A percentile compares a stretch with the other conserved stretches of the same genome.
Conservation (phyloP, 1,284 basidiomycete genomes). For the Ceratobasidium sp. region DNA sequence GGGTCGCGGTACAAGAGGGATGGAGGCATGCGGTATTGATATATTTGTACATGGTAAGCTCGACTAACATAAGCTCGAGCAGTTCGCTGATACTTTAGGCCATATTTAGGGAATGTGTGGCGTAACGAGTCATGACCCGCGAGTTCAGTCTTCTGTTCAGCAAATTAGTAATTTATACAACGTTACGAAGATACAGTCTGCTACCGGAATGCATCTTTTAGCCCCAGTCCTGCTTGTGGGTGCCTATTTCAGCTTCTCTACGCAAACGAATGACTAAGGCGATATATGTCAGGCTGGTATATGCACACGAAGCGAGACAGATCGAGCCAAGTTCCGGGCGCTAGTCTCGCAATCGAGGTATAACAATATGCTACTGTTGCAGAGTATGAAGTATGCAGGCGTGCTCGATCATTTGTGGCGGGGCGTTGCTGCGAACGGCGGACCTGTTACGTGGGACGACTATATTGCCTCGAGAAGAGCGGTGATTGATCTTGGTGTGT, state of each 20-base stretch:
- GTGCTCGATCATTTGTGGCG: constrained; percentile 9
- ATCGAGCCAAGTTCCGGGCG: background rate
- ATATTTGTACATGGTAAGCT: constrained; percentile 40
- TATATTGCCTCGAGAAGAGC: background rate
- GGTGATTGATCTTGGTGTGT: no score
- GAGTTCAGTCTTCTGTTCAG: constrained; percentile 33
- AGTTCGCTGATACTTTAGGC: background rate
- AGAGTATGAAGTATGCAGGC: background rate
- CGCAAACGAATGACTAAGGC: background rate
- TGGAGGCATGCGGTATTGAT: constrained; percentile 19
- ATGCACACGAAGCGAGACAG: background rate
- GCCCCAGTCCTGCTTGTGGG: background rate
- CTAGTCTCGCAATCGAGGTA: background rate
- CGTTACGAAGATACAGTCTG: background rate
- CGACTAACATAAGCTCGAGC: no score
- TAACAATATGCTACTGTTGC: background rate
- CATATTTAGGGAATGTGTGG: background rate
- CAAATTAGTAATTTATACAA: constrained; percentile 6
- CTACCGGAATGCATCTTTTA: background rate
- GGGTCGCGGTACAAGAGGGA: constrained; percentile 16
- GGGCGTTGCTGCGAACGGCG: constrained; percentile 1
- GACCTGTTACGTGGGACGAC: constrained; percentile 2
- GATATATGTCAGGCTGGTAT: background rate
- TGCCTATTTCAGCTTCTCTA: no score
- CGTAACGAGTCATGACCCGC: constrained; percentile 12